Evolutionary conservation across 495 filamentous ascomycete genomes (phyloP), one percentile per base, ranked within the genome.

Genomic region (Evernia prunastri): DNA sequence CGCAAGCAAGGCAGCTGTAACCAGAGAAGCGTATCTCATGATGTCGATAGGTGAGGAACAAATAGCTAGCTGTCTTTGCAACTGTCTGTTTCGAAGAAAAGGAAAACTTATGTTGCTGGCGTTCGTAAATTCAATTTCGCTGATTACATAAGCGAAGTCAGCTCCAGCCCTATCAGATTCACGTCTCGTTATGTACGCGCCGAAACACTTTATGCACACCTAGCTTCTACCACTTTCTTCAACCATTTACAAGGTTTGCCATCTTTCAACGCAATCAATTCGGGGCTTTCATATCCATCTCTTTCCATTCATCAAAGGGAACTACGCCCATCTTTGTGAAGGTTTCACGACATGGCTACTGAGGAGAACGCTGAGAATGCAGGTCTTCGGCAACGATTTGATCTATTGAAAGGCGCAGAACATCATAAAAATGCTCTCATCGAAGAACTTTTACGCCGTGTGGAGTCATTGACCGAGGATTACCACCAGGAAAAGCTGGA

Each of bases 351-450:
- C 5, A 71, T 71, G 67, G 59, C 59, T 47, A 27, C 58, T 11
- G 59, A 69, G 61, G 60, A 63, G 23, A 63, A 56, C 35, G 33
- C 68, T 39, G 72, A 63, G 23, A 63, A 56, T 29, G 33, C 68
- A 37, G 72, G 70, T 56, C 78, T 75, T 65, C 69, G 76, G 29
- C 76, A 81, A 49, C 77, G 79, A 67, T 83, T 79, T 74, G 76
- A 80, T 54, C 73, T 78, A 54, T 63, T 84, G 53, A 73, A 76
- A 51, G 66, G 74, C 45, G 65, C 79, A 59, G 81, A 84, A 65
- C 71, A 81, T 57, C 74, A 76, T 61, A 84, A 83, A 71, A 79
- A 83, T 67, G 75, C 76, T 61, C 74, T 84, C 35, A 82, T 84
- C 64, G 78, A 82, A 79, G 80, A 82, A 68, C 76, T 82, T 51